Evolutionary conservation across 1,284 basidiomycete species (phyloP).

Genomic region (Ganoderma lucidum): DNA sequence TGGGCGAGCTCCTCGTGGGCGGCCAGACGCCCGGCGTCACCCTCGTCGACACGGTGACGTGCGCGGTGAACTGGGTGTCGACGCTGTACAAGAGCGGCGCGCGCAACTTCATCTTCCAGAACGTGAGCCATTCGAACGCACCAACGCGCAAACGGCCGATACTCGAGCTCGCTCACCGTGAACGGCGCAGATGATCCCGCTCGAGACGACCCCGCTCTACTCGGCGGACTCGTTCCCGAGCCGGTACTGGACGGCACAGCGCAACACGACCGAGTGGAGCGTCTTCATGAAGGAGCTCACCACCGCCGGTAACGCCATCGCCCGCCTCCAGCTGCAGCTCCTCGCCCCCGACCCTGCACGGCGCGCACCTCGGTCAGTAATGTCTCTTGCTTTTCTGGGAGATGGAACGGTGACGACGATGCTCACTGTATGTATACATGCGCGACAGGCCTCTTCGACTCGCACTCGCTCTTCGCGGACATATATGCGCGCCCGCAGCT

Average conservation of each 20-base stretch:
- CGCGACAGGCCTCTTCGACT: constrained; percentile 54
- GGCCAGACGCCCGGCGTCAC: constrained; percentile 46
- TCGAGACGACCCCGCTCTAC: constrained; percentile 43
- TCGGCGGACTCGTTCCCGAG: constrained; percentile 39
- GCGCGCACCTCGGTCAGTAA: constrained; percentile 44
- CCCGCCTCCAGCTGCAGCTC: constrained; percentile 40
- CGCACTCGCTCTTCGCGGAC: constrained; percentile 58
- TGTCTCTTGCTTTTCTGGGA: neutral
- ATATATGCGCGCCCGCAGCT: constrained; percentile 54
- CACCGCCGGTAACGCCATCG: constrained; percentile 43
- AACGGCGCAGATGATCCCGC: constrained; percentile 41
- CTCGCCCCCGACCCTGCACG: constrained; percentile 41
- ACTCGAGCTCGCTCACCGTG: too few relatives aligned
- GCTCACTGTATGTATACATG: neutral
- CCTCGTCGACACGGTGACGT: constrained; percentile 50
- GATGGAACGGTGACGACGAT: neutral
- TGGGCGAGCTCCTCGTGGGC: constrained; percentile 48
- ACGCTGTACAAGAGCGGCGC: constrained; percentile 50
- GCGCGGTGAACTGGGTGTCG: constrained; percentile 52
- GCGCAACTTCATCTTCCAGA: constrained; percentile 57
- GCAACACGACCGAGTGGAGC: constrained; percentile 35
- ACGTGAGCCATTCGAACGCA: constrained; percentile 42
- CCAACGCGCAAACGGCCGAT: neutral
- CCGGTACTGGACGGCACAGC: constrained; percentile 33
- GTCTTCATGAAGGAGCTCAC: constrained; percentile 45